Evolutionary conservation across 805 yeast species (phyloP).

Genomic region (Maudiozyma saulgeensis): DNA sequence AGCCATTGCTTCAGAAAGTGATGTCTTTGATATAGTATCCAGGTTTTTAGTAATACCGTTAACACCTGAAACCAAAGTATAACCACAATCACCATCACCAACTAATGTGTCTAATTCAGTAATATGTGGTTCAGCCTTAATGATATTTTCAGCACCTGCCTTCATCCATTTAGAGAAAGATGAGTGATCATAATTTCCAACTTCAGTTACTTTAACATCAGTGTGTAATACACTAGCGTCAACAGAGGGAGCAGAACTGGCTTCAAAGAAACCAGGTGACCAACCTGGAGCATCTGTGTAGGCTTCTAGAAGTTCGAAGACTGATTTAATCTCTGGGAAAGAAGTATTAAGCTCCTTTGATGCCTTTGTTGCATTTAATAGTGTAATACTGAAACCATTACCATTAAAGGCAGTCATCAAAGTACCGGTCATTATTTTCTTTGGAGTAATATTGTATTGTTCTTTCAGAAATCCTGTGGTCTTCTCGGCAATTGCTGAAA

Average conservation of each 20-base stretch:
- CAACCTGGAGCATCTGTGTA: slow-evolving; percentile 80
- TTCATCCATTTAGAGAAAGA: slow-evolving; percentile 31
- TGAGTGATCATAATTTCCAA: slow-evolving; percentile 31
- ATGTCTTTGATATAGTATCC: slow-evolving; percentile 31
- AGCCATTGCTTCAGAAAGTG: slow-evolving; percentile 48
- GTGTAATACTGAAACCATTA: slow-evolving; percentile 81
- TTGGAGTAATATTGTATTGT: slow-evolving; percentile 50
- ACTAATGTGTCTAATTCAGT: slow-evolving; percentile 80
- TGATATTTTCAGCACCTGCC: slow-evolving; percentile 42
- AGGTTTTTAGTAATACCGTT: slow-evolving; percentile 54
- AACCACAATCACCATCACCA: slow-evolving; percentile 98
- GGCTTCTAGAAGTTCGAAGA: slow-evolving; percentile 52
- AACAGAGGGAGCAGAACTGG: slow-evolving; percentile 24
- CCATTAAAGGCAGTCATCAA: slow-evolving; percentile 86
- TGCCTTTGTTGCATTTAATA: slow-evolving; percentile 57
- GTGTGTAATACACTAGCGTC: slow-evolving; percentile 24
- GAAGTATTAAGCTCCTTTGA: slow-evolving; percentile 30
- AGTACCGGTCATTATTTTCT: slow-evolving; percentile 62
- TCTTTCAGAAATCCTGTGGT: slow-evolving; percentile 44
- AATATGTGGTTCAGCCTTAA: slow-evolving; percentile 69
- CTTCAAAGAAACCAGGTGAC: slow-evolving; percentile 32
- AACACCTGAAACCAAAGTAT: slow-evolving; percentile 77
- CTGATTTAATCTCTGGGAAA: slow-evolving; percentile 25
- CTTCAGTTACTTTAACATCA: slow-evolving; percentile 27
- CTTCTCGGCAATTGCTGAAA: slow-evolving; percentile 60